Evolutionary conservation across 73 alveolate species (phyloP).

Genomic region (Paramecium biaurelia): DNA sequence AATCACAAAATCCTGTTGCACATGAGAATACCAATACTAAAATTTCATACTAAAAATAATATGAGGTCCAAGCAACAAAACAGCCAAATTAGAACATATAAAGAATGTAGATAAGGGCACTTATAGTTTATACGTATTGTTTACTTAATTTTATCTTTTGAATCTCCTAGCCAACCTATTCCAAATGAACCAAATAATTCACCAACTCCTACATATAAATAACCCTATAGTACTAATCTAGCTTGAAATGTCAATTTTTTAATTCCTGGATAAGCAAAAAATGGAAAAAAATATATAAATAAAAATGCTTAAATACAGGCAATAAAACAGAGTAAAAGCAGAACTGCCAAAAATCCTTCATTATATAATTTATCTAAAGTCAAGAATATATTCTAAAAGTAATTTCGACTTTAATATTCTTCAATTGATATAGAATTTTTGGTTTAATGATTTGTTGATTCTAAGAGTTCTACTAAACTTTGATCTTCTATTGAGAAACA

Average conservation of each 20-base stretch:
- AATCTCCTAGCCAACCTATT: not conserved
- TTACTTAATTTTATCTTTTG: not conserved
- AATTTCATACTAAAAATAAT: not conserved
- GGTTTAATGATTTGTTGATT: not conserved
- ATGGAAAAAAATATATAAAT: not conserved
- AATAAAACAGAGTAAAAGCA: not conserved
- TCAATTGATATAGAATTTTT: not conserved
- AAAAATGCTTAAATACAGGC: not conserved
- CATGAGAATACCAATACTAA: constrained; percentile 5
- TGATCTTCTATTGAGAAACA: not conserved
- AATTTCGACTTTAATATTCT: not conserved
- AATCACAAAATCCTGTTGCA: not conserved
- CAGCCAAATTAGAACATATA: not conserved
- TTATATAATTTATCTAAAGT: not conserved
- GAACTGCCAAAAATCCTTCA: not conserved
- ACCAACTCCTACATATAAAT: constrained; percentile 9
- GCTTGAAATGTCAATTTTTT: not conserved
- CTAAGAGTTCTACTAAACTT: not conserved
- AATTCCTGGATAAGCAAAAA: not conserved
- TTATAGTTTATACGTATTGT: not conserved
- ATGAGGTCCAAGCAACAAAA: not conserved
- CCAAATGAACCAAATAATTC: constrained; percentile 7
- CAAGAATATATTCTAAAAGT: not conserved
- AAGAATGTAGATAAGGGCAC: not conserved
- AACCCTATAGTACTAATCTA: not conserved